Evolutionary conservation across 2,329 filamentous ascomycete species (phyloP), one percentile per base, ranked within the genome.

Genomic region (Trichoderma arundinaceum): DNA sequence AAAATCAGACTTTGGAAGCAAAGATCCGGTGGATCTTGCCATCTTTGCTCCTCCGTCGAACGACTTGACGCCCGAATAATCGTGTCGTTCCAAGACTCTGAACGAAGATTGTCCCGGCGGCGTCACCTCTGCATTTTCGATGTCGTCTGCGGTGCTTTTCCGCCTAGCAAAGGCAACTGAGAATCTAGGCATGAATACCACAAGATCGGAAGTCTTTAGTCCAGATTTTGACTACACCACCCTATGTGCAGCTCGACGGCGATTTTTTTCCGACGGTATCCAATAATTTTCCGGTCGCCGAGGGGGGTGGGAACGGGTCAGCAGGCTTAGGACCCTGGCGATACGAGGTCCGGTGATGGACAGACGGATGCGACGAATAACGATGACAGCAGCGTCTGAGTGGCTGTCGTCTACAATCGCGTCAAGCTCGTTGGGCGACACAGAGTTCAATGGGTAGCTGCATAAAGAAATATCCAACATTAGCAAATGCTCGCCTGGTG

Each of bases 181-280:
- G 76, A 88, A 88, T 78, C 83, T 86, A 85, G 84, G 84, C 86
- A 88, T 88, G 77, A 82, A 82, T 79, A 77, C 74, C 68, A 73
- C 71, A 68, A 73, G 69, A 17, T 12, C 10, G 32, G 28, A 54
- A 35, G 32, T 17, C 49, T 46, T 52, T 53, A 12, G n/a, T 54
- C 28, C n/a, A 46, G n/a, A 38, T 28, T 63, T 63, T 46, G 60
- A 46, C n/a, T 38, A 43, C 41, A 63, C 48, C 60, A 54, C 60
- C 59, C 68, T 68, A 69, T 43, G 19, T 52, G 62, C 35, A 56
- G 19, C 51, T 46, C 22, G 17, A 49, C 39, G 22, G 49, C 32
- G 48, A 69, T 68, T 65, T 72, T 65, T 28, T 41, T 52, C 44
- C 65, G 49, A 53, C 52, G 54, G 35, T 41, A 35, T 60, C 52